Evolutionary conservation across 208 protist genomes (phyloP).

Genomic region (Novymonas esmeraldas): DNA sequence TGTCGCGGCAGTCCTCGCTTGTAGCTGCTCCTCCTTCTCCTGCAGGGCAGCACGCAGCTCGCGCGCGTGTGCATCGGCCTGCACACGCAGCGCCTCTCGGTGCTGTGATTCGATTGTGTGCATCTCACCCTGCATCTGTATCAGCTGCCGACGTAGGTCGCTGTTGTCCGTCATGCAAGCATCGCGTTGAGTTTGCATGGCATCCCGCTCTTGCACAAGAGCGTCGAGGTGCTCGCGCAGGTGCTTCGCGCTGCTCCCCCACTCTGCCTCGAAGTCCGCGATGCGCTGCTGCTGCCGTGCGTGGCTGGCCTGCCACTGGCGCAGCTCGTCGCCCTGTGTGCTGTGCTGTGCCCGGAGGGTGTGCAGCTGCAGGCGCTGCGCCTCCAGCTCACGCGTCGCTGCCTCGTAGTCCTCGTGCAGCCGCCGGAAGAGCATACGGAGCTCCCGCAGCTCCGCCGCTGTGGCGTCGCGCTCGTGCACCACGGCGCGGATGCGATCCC

Average conservation of each 20-base stretch:
- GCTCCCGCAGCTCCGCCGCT: conserved; percentile 34
- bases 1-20: conserved; percentile 19
- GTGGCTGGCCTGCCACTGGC: conserved; percentile 9
- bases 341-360: conserved; percentile 23
- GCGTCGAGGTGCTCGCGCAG: conserved; percentile 41
- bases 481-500: conserved; percentile 30
- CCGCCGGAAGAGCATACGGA: conserved; percentile 42
- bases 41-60: conserved; percentile 28
- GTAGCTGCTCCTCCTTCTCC: conserved; percentile 46
- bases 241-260: conserved; percentile 36
- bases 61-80: conserved; percentile 19
- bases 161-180: conserved; percentile 39
- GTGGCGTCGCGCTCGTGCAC: conserved; percentile 41
- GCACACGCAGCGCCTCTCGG: conserved; percentile 16
- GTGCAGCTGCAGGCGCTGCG: conserved; percentile 18
- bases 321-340: conserved; percentile 38
- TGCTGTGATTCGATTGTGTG: conserved; percentile 13
- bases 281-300: conserved; percentile 38
- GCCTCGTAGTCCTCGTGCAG: conserved; percentile 50
- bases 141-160: conserved; percentile 34
- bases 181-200: conserved; percentile 41
- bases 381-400: conserved; percentile 22
- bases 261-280: conserved; percentile 36
- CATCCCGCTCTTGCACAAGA: conserved; percentile 38
- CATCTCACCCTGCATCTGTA: conserved; percentile 30